Evolutionary conservation across 2,329 filamentous ascomycete species (phyloP).

Genomic region (Neonectria sp.): DNA sequence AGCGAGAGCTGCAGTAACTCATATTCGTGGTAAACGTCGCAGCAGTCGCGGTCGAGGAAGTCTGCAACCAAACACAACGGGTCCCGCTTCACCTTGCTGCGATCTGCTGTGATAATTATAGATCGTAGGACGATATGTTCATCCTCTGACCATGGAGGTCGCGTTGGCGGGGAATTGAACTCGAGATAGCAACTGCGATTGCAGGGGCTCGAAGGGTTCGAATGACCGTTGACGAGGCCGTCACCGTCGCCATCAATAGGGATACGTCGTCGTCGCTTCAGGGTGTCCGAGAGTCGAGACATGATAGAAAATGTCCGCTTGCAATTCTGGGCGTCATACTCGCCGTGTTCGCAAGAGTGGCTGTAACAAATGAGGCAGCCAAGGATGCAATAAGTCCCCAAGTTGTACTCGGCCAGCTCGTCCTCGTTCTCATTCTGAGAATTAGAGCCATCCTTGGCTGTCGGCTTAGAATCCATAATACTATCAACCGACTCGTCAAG

Average conservation of each 20-base stretch:
- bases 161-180: slow-evolving; percentile 41
- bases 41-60: slow-evolving; percentile 67
- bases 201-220: slow-evolving; percentile 47
- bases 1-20: slow-evolving; percentile 44
- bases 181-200: slow-evolving; percentile 59
- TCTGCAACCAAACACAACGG: slow-evolving; percentile 66
- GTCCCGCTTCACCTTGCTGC: slow-evolving; percentile 58
- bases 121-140: slow-evolving; percentile 65
- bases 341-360: slow-evolving; percentile 74
- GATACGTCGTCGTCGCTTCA: slow-evolving; percentile 47
- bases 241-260: slow-evolving; percentile 9
- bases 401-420: slow-evolving; percentile 61
- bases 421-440: slow-evolving; percentile 55
- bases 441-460: slow-evolving; percentile 60
- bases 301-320: slow-evolving; percentile 68
- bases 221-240: slow-evolving; percentile 34
- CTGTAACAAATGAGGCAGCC: slow-evolving; percentile 73
- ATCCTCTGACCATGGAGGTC: slow-evolving; percentile 62
- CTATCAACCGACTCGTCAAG: slow-evolving; percentile 69
- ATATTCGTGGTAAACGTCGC: slow-evolving; percentile 61
- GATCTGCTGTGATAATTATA: slow-evolving; percentile 59
- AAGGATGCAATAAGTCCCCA: slow-evolving; percentile 70
- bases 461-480: slow-evolving; percentile 68
- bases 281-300: slow-evolving; percentile 51
- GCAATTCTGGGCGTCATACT: slow-evolving; percentile 68